Conservation (phyloP, 73 alveolate species). For the Stentor roeselii region DNA sequence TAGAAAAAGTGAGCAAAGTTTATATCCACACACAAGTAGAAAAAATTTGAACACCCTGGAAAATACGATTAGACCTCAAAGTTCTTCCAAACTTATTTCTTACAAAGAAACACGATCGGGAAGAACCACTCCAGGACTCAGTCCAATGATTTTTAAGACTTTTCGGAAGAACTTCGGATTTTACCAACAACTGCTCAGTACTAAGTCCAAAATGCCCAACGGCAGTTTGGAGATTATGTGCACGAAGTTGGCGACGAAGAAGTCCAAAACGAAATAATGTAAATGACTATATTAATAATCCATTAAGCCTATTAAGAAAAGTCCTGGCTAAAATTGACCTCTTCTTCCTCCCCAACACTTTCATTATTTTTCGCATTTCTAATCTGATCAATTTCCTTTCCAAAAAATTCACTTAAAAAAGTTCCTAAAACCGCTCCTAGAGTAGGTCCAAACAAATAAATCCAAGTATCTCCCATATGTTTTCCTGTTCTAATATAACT, state of each 20-base stretch:
- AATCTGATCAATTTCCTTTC: not conserved
- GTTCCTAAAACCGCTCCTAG: not conserved
- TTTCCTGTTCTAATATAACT: not conserved
- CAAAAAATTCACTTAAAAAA: not conserved
- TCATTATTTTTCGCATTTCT: not conserved
- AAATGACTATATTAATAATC: no score
- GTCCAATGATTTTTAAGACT: not conserved
- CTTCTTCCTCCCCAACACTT: not conserved
- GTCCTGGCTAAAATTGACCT: not conserved
- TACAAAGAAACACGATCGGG: no score
- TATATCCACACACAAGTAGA: no score
- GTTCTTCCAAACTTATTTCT: no score
- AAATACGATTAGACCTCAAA: no score
- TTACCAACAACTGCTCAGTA: not conserved
- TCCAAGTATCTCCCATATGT: slow-evolving; percentile 23
- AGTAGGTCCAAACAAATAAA: slow-evolving; percentile 1
- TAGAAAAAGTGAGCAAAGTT: no score
- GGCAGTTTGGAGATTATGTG: not conserved
- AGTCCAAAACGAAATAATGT: no score
- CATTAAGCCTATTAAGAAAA: no score
- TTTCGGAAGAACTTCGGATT: not conserved
- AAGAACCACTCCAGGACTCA: no score
- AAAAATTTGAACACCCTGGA: no score
- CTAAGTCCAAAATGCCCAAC: not conserved
- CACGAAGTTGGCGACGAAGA: not conserved